Evolutionary conservation across 2,329 filamentous ascomycete genomes (phyloP), one percentile per base, ranked within the genome.

Genomic region (Coleophoma cylindrospora): DNA sequence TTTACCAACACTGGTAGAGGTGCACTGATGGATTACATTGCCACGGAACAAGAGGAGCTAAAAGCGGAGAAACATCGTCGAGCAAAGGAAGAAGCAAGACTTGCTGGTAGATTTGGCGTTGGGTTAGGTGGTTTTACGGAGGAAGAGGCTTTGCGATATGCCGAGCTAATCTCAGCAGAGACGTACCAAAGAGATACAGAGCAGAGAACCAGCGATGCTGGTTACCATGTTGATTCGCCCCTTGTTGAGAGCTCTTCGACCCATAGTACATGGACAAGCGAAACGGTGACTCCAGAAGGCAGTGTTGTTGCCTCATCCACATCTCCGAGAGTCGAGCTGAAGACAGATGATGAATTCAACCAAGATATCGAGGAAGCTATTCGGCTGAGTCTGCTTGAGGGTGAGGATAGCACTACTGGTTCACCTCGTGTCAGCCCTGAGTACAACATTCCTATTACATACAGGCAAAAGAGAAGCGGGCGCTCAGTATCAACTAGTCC

Each of bases 101-200:
- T 97, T 22, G 86, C 82, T 34, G 84, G 81, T 32, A 83, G 92
- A 34, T 99, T 96, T 61, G 94, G 94, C 6, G 82, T 94, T 2
- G 89, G 91, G 34, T 70, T 96, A 1, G 79, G 74, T 3, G 81
- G 83, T 27, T 64, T 87, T 53, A 85, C 75, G 2, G 83, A 87
- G 56, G 81, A 86, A 58, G 83, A 87, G 60, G 79, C 82, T 15
- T 55, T 87, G 17, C 74, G 71, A 34, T 87, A 86, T 57, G 83
- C 81, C 0, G 79, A 83, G 62, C 81, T 87, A 73, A 71, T 87
- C 7, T 86, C 83, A 0, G 74, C 82, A 54, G 83, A 87, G 61
- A 68, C 77, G 0, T 82, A 78, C 51, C 65, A 73, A 36, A 59
- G 69, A n/a, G 80, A 85, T 27, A 76, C 83, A 65, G 74, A 78